These are phyloP conservation scores for Alternaria panax DNA, from an alignment of 2,329 filamentous ascomycete species.

Conservation along the genomic window DNA sequence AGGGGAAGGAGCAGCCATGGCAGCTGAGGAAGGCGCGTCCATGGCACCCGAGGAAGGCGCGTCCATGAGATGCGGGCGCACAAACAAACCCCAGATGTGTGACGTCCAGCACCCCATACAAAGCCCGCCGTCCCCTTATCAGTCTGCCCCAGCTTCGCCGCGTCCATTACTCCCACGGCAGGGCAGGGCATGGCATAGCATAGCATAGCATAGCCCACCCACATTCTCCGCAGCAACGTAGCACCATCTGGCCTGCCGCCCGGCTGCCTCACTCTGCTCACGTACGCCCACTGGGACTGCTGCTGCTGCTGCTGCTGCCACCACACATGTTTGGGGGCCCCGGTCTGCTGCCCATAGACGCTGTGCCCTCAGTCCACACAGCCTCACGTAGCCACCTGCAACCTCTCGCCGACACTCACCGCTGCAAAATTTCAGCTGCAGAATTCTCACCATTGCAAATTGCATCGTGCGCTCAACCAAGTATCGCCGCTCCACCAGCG, in stretches of 20 bases:
- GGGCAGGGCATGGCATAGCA: not conserved
- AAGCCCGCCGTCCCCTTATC: slow-evolving; percentile 13
- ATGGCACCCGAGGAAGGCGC: slow-evolving; percentile 4
- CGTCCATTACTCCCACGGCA: slow-evolving; percentile 12
- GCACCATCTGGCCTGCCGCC: slow-evolving; percentile 22
- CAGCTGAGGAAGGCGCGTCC: slow-evolving; percentile 5
- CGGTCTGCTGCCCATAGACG: slow-evolving; percentile 18
- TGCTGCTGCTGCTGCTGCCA: too few species aligned
- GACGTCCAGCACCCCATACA: slow-evolving; percentile 18
- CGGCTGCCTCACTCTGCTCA: slow-evolving; percentile 20
- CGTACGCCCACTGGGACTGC: slow-evolving; percentile 13
- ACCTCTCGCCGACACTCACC: slow-evolving; percentile 34
- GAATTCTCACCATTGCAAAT: slow-evolving; percentile 25
- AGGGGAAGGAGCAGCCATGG: slow-evolving; percentile 6
- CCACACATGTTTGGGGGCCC: slow-evolving; percentile 14
- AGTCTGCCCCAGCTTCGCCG: slow-evolving; percentile 13
- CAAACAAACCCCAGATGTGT: slow-evolving; percentile 21
- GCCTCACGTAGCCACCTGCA: slow-evolving; percentile 27
- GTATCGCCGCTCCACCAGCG: slow-evolving; percentile 20
- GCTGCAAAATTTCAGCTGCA: slow-evolving; percentile 31
- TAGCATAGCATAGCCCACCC: slow-evolving; percentile 14
- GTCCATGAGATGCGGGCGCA: slow-evolving; percentile 4
- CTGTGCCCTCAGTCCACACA: slow-evolving; percentile 23
- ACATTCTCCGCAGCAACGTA: slow-evolving; percentile 16
- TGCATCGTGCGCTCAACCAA: slow-evolving; percentile 24